A percentile compares a stretch with the other conserved stretches of the same genome.
Conservation (phyloP, 306 rosid genomes). For the Vicia villosa region DNA sequence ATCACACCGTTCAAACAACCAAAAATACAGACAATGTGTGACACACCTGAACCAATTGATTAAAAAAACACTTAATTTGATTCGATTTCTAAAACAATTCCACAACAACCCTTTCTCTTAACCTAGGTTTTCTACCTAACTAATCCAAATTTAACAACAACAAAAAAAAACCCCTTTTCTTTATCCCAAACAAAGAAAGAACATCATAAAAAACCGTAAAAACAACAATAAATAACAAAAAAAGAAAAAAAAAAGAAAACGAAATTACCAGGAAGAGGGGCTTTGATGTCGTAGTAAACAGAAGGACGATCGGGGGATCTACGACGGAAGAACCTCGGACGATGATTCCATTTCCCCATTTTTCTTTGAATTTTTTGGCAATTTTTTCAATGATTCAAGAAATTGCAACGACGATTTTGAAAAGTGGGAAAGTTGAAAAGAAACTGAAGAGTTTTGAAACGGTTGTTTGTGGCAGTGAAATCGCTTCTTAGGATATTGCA, state of each 20-base stretch:
- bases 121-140: background rate
- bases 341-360: slow-evolving; percentile 83
- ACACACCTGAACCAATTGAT: too few relatives aligned
- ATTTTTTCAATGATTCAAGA: background rate
- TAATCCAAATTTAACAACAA: background rate
- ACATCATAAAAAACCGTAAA: background rate
- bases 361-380: background rate
- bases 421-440: background rate
- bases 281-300: slow-evolving; percentile 45
- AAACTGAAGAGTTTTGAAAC: background rate
- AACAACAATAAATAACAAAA: background rate
- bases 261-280: slow-evolving; percentile 57
- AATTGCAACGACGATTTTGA: background rate
- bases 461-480: background rate
- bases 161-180: background rate
- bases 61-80: background rate
- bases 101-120: background rate
- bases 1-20: background rate
- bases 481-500: background rate
- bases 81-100: background rate
- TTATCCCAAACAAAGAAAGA: background rate
- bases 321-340: slow-evolving; percentile 47
- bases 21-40: background rate
- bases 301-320: slow-evolving; percentile 47
- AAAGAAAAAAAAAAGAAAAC: too few relatives aligned